These are phyloP conservation scores for Lagenidium giganteum DNA, from an alignment of 352 stramenopile genomes.

Conservation along the genomic window DNA sequence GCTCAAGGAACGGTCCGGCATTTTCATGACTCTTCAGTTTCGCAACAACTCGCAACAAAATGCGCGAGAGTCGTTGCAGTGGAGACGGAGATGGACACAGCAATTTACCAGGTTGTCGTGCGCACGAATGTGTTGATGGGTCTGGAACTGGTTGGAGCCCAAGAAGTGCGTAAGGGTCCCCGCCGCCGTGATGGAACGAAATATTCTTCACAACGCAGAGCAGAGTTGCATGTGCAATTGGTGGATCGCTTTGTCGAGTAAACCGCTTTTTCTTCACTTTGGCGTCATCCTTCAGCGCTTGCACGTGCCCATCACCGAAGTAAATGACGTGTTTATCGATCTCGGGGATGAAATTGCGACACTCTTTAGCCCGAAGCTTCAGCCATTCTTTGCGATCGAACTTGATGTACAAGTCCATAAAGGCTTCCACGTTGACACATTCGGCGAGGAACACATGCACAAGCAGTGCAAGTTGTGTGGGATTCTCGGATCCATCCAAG, in stretches of 20 bases:
- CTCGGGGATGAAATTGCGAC: constrained; percentile 61
- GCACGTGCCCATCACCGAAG: constrained; percentile 55
- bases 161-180: constrained; percentile 56
- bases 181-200: constrained; percentile 63
- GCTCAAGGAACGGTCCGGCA: constrained; percentile 55
- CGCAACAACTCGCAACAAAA: constrained; percentile 44
- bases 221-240: constrained; percentile 27
- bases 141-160: constrained; percentile 33
- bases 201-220: constrained; percentile 50
- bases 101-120: constrained; percentile 25
- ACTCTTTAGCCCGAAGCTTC: constrained; percentile 55
- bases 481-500: constrained; percentile 42
- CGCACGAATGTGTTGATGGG: constrained; percentile 19
- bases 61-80: constrained; percentile 37
- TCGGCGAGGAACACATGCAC: constrained; percentile 53
- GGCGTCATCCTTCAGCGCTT: constrained; percentile 62
- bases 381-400: constrained; percentile 66
- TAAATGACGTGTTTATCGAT: constrained; percentile 46
- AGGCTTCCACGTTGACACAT: constrained; percentile 61
- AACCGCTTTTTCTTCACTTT: constrained; percentile 61
- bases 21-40: constrained; percentile 45
- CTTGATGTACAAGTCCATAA: constrained; percentile 56
- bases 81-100: constrained; percentile 46
- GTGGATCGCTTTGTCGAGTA: constrained; percentile 47
- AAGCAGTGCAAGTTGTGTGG: constrained; percentile 50